Evolutionary conservation across 306 rosid genomes (phyloP).

Genomic region (Dryas alaskensis): DNA sequence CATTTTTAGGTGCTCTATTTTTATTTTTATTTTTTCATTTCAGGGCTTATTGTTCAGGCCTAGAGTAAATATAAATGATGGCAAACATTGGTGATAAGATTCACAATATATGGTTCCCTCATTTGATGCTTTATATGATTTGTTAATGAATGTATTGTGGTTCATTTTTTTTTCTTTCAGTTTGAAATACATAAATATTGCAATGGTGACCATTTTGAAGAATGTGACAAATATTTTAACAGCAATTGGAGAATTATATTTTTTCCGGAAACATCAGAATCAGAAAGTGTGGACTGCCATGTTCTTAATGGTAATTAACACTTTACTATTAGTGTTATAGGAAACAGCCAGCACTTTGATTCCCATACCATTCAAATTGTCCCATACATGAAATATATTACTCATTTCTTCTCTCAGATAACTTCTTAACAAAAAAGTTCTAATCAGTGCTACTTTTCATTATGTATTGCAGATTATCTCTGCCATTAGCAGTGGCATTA

Average conservation of each 20-base stretch:
- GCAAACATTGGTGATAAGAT: constrained; percentile 12
- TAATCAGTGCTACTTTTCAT: neutral
- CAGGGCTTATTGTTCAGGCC: constrained; percentile 3
- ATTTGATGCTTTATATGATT: neutral
- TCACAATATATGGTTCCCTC: constrained; percentile 9
- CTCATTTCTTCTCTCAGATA: neutral
- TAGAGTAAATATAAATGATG: constrained; percentile 4
- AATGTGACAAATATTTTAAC: constrained; percentile 80
- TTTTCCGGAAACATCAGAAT: constrained; percentile 71
- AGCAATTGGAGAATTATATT: constrained; percentile 78
- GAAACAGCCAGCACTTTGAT: constrained; percentile 1
- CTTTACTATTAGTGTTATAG: neutral
- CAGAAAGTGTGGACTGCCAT: constrained; percentile 86
- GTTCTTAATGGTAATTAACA: constrained; percentile 65
- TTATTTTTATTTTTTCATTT: neutral
- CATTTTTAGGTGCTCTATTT: constrained; percentile 5
- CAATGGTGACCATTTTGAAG: constrained; percentile 97
- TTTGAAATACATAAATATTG: constrained; percentile 79
- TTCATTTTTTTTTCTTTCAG: constrained; percentile 42
- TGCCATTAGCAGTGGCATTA: constrained; percentile 72
- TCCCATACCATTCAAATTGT: constrained; percentile 3
- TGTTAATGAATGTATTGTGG: constrained; percentile 13
- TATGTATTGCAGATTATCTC: constrained; percentile 66
- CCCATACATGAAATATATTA: neutral
- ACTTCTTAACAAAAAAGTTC: neutral